Base-by-base conservation (phyloP, 257 asterid species). In the Nemophila menziesii region DNA sequence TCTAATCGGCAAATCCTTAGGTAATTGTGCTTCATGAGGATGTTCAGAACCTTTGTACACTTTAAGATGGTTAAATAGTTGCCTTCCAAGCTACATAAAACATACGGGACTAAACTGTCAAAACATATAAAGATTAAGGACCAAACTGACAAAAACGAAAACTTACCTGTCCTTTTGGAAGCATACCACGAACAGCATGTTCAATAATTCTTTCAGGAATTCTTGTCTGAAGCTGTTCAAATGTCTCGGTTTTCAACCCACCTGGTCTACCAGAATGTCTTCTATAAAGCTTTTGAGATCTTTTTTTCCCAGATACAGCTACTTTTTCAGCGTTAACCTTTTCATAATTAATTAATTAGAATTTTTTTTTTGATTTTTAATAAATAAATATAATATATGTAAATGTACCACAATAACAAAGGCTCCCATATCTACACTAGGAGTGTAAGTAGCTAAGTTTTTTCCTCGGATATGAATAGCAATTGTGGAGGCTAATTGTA, bases 401-500 rank as follows among this genome's bases (percentile, higher is more conserved):
- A n/a, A n/a, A 29, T 65, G 7, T 73, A 87, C 95, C 84, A 83
- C 95, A 10, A 87, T 73, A 29, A 87, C 80, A 33, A 80, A 84
- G 33, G 97, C 97, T 52, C 97, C 97, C 95, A 87, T 87, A 69
- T 87, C 97, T 58, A 87, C 95, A 57, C 95, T 82, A 8, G 97
- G 97, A 33, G 97, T 87, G 58, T 61, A 87, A 0, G 93, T 87
- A 1, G 81, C 92, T 22, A 87, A 82, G 59, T 83, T 80, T 69
- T 87, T 87, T 36, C 97, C 97, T 65, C 97, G 67, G 55, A 87
- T 87, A 62, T 80, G 47, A 64, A 80, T 73, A 55, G 97, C 93
- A 42, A 83, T 87, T 2, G 93, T 71, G 5, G 97, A 83, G 42
- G 97, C 4, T 49, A 44, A 34, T 20, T 21, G 22, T n/a, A n/a